A percentile compares a stretch with the other conserved stretches of the same genome.
phyloP scores from a whole-genome alignment of 257 asterid species.

The Rubia yunnanensis region DNA sequence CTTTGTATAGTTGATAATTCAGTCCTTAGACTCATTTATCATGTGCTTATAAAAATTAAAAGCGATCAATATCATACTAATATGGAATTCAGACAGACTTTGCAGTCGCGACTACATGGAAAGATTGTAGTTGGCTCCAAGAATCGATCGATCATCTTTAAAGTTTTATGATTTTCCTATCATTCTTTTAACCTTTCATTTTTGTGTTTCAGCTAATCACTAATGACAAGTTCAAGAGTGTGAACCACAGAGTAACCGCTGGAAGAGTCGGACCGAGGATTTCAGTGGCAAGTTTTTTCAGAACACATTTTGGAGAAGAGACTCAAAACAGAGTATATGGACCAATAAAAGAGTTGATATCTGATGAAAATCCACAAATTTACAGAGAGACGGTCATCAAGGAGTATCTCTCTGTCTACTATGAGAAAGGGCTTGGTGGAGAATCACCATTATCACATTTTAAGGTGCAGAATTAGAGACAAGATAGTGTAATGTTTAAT shows the following conservation, averaged over 20 bases:
- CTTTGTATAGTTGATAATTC: too few species aligned
- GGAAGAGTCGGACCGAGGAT: slow-evolving; percentile 33
- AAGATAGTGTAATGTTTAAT: neutral
- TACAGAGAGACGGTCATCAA: slow-evolving; percentile 28
- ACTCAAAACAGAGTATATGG: slow-evolving; percentile 17
- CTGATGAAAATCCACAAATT: slow-evolving; percentile 38
- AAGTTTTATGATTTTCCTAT: neutral
- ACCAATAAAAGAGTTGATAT: slow-evolving; percentile 43
- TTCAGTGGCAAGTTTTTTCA: slow-evolving; percentile 51
- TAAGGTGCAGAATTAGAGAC: slow-evolving; percentile 15
- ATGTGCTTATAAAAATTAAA: too few species aligned
- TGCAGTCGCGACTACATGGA: too few species aligned
- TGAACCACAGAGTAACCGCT: slow-evolving; percentile 45
- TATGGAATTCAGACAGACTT: neutral
- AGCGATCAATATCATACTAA: neutral
- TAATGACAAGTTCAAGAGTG: slow-evolving; percentile 45
- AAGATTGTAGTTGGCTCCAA: neutral
- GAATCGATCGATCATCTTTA: neutral
- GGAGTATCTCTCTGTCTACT: slow-evolving; percentile 28
- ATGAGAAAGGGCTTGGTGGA: slow-evolving; percentile 41
- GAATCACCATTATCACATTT: slow-evolving; percentile 35
- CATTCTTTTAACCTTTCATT: neutral
- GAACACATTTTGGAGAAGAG: slow-evolving; percentile 15
- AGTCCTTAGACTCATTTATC: too few species aligned
- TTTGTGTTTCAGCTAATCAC: slow-evolving; percentile 34